Evolutionary conservation across 2,329 filamentous ascomycete genomes (phyloP).

Genomic region (Ramularia collo-cygni): DNA sequence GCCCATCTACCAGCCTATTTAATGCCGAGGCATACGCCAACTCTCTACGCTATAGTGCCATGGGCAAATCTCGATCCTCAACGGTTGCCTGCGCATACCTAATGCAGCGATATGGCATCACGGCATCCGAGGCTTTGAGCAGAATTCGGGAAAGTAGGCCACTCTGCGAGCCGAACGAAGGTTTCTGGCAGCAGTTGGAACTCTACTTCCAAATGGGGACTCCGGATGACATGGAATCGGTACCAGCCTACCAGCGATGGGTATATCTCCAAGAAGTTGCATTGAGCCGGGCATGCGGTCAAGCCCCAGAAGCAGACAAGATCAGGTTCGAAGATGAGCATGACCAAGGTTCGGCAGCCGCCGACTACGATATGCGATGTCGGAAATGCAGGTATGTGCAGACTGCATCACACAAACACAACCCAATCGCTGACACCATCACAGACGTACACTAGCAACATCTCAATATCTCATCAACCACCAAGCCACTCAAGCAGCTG

Average conservation of each 20-base stretch:
- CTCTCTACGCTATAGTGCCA: constrained; percentile 53
- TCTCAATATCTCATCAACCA: constrained; percentile 64
- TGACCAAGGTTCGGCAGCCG: constrained; percentile 28
- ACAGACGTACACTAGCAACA: constrained; percentile 54
- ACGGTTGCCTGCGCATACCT: constrained; percentile 79
- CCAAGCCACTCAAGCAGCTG: constrained; percentile 23
- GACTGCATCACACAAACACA: neutral
- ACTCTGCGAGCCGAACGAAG: constrained; percentile 80
- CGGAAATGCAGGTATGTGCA: constrained; percentile 72
- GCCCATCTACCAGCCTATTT: too few relatives aligned
- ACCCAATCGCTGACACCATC: constrained; percentile 3
- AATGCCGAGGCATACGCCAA: constrained; percentile 4
- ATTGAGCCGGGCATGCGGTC: constrained; percentile 62
- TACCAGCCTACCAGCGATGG: constrained; percentile 77
- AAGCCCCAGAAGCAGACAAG: constrained; percentile 67
- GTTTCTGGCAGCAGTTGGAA: constrained; percentile 83
- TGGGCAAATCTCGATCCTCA: constrained; percentile 91
- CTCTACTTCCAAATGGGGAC: constrained; percentile 85
- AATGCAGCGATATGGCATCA: constrained; percentile 51
- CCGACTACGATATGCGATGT: constrained; percentile 65
- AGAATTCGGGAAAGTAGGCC: constrained; percentile 64
- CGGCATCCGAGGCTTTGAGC: constrained; percentile 58
- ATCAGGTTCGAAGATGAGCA: constrained; percentile 76
- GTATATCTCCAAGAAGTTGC: constrained; percentile 60
- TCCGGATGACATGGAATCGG: constrained; percentile 59